These are phyloP conservation scores for Phytophthora niederhauseri DNA, from an alignment of 352 stramenopile species.

Conservation along the genomic window DNA sequence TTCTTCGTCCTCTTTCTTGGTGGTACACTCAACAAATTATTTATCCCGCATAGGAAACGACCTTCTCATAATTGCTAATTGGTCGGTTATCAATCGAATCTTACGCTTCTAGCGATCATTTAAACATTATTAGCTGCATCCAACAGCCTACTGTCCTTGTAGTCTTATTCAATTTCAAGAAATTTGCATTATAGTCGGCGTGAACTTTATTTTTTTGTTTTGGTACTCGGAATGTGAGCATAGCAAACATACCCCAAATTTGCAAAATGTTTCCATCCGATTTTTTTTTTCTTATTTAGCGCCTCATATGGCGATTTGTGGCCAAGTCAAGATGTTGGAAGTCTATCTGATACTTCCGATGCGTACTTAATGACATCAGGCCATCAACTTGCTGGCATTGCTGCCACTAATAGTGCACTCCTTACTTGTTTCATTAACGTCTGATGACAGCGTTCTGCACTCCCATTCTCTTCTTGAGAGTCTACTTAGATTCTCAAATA, in stretches of 20 bases:
- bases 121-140: background rate
- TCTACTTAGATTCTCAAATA: too few species aligned
- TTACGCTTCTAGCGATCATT: background rate
- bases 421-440: too few species aligned
- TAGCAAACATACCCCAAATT: background rate
- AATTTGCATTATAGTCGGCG: background rate
- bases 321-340: too few species aligned
- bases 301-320: too few species aligned
- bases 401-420: too few species aligned
- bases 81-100: background rate
- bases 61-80: background rate
- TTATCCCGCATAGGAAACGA: background rate
- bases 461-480: too few species aligned
- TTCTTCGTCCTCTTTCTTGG: background rate
- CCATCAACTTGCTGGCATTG: too few species aligned
- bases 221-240: background rate
- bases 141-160: background rate
- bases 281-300: too few species aligned
- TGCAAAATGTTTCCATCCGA: background rate
- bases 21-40: background rate
- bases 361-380: too few species aligned
- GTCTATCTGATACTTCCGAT: too few species aligned
- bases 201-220: background rate
- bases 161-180: background rate
- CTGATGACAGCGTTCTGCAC: too few species aligned